Conservation (phyloP, 352 stramenopile species). For the Nothophytophthora sp. region DNA sequence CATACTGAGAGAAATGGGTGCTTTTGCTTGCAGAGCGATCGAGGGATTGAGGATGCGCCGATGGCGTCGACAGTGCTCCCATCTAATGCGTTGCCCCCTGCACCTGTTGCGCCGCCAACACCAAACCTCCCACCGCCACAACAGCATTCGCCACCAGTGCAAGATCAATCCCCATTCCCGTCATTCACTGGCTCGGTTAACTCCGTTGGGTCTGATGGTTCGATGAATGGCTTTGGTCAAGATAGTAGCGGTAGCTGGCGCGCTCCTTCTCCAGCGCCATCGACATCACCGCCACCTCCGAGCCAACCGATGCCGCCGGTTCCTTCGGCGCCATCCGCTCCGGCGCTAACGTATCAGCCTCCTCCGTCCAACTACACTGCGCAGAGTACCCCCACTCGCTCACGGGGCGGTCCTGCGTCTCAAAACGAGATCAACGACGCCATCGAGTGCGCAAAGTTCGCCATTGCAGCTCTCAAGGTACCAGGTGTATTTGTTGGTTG, state of each 20-base stretch:
- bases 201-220: conserved; percentile 15
- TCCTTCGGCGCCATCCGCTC: conserved; percentile 9
- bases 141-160: conserved; percentile 5
- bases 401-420: conserved; percentile 41
- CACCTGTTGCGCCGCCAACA: conserved; percentile 5
- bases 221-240: conserved; percentile 28
- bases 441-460: conserved; percentile 85
- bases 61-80: conserved; percentile 2
- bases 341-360: conserved; percentile 19
- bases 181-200: conserved; percentile 56
- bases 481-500: too few relatives aligned
- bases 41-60: conserved; percentile 9
- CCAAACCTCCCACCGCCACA: neutral
- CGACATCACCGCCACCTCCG: conserved; percentile 1
- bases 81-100: conserved; percentile 17
- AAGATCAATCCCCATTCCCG: conserved; percentile 29
- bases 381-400: conserved; percentile 22
- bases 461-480: conserved; percentile 80
- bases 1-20: too few relatives aligned
- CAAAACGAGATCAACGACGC: conserved; percentile 83
- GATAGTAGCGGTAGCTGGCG: conserved; percentile 26
- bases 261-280: conserved; percentile 7
- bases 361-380: conserved; percentile 14
- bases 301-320: conserved; percentile 13
- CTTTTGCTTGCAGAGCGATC: conserved; percentile 9